A percentile compares a stretch with the other conserved stretches of the same genome.
Conservation (phyloP, 169 alveolate species). For the Cyclospora cayetanensis region DNA sequence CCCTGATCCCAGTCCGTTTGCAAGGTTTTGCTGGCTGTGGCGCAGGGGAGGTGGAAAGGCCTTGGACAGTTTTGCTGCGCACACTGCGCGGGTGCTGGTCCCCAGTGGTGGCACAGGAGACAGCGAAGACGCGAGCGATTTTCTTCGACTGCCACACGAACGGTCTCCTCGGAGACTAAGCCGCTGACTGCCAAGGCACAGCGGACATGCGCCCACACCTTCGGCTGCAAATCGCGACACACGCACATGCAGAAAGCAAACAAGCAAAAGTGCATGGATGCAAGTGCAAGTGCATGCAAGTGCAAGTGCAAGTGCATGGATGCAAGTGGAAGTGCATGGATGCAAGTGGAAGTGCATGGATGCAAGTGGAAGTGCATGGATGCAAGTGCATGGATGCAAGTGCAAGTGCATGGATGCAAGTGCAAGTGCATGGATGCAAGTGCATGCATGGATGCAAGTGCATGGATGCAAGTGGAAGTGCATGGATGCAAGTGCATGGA, state of each 20-base stretch:
- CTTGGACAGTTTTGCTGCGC: neutral
- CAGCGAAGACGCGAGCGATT: conserved; percentile 22
- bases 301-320: neutral
- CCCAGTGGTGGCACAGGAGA: conserved; percentile 42
- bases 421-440: no score
- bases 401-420: no score
- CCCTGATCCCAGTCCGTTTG: conserved; percentile 52
- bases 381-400: neutral
- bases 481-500: no score
- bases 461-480: no score
- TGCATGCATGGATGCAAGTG: no score
- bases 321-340: neutral
- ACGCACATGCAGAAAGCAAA: neutral
- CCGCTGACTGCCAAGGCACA: conserved; percentile 47
- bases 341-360: neutral
- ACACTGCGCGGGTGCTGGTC: conserved; percentile 63
- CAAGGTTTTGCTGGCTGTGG: conserved; percentile 4
- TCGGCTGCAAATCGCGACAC: neutral
- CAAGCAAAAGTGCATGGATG: neutral
- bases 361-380: neutral
- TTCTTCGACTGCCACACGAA: neutral
- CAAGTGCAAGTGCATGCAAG: neutral
- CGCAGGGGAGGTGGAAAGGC: conserved; percentile 43
- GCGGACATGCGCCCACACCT: conserved; percentile 47
- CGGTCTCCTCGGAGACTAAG: neutral